phyloP scores from a whole-genome alignment of 192 early-diverging fungal genomes.

The Coemansia sp. region DNA sequence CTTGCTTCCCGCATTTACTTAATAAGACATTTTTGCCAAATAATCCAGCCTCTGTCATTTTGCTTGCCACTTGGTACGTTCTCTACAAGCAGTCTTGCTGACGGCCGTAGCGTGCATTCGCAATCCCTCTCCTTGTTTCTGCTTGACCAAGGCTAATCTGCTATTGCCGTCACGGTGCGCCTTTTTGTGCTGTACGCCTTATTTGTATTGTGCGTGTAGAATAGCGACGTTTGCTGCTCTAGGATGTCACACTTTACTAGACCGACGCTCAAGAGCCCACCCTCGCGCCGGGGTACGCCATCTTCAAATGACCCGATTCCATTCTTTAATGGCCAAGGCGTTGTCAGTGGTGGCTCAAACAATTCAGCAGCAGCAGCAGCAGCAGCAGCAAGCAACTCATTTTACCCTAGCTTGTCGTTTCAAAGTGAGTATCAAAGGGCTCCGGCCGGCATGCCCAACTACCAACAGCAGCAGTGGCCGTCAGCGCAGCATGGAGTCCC shows the following conservation, averaged over 20 bases:
- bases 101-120: neutral
- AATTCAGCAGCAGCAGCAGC: conserved; percentile 25
- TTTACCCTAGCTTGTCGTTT: neutral
- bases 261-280: conserved; percentile 17
- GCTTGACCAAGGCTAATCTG: neutral
- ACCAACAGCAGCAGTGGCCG: conserved; percentile 7
- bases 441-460: neutral
- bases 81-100: neutral
- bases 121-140: neutral
- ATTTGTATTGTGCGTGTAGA: neutral
- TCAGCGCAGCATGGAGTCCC: conserved; percentile 1
- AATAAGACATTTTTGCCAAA: neutral
- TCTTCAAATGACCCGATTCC: conserved; percentile 46
- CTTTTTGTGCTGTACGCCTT: no score
- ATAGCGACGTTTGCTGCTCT: neutral
- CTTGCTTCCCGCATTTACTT: neutral
- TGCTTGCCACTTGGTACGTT: conserved; percentile 1
- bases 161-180: neutral
- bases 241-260: conserved; percentile 25
- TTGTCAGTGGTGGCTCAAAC: conserved; percentile 1
- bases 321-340: conserved; percentile 31
- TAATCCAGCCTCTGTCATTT: neutral
- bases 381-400: neutral
- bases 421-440: neutral
- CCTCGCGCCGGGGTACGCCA: conserved; percentile 50